phyloP scores from a whole-genome alignment of 2,329 filamentous ascomycete genomes.

The Pezicula neosporulosa region DNA sequence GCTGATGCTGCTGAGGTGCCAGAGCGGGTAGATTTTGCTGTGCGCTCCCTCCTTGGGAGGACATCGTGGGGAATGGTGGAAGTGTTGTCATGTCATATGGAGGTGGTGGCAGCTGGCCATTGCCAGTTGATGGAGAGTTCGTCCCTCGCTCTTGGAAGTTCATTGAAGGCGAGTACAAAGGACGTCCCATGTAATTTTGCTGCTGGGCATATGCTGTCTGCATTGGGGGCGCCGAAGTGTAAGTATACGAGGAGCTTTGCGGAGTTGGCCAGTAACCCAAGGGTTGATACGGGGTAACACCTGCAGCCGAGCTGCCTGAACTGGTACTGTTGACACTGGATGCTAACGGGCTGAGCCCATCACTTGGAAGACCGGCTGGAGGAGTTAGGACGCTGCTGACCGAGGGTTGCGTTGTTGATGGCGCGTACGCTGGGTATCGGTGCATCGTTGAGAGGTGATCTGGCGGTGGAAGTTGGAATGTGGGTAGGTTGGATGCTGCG shows the following conservation, averaged over 20 bases:
- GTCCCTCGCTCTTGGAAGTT: constrained; percentile 48
- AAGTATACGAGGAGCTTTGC: constrained; percentile 43
- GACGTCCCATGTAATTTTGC: constrained; percentile 40
- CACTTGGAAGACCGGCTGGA: constrained; percentile 46
- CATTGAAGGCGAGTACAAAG: constrained; percentile 55
- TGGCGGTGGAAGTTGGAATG: constrained; percentile 66
- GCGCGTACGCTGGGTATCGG: constrained; percentile 53
- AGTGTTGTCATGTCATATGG: constrained; percentile 64
- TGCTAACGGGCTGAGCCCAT: constrained; percentile 59
- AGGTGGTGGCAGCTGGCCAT: constrained; percentile 58
- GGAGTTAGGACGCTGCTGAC: constrained; percentile 38
- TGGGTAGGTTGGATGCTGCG: constrained; percentile 65
- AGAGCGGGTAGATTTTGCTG: constrained; percentile 34
- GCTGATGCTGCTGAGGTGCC: constrained; percentile 25
- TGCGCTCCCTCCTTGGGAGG: constrained; percentile 45
- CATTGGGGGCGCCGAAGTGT: constrained; percentile 44
- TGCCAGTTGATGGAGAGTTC: constrained; percentile 56
- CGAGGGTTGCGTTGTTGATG: constrained; percentile 33
- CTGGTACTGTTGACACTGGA: constrained; percentile 59
- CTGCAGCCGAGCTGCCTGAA: constrained; percentile 53
- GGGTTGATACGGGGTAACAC: constrained; percentile 52
- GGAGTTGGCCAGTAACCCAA: constrained; percentile 58
- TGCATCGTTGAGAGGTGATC: constrained; percentile 43
- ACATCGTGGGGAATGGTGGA: constrained; percentile 58
- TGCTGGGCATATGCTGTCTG: constrained; percentile 25